Evolutionary conservation across 108 stramenopile genomes (phyloP).

Genomic region (Skeletonema menzelii): DNA sequence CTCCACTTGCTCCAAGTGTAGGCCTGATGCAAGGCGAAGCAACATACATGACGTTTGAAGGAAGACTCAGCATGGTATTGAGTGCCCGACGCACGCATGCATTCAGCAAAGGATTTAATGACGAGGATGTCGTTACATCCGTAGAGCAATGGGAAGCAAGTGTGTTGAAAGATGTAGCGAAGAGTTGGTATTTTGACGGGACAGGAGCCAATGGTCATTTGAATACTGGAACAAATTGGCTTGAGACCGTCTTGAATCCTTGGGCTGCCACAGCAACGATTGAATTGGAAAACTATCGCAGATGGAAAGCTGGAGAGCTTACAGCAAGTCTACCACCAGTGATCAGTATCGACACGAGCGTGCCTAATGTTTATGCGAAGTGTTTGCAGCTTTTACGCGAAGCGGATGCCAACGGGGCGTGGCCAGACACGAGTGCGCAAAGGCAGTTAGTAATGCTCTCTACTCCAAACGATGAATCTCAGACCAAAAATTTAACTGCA

Average conservation of each 20-base stretch:
- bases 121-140: slow-evolving; percentile 34
- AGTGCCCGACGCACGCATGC: slow-evolving; percentile 53
- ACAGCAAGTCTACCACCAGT: slow-evolving; percentile 22
- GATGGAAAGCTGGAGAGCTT: slow-evolving; percentile 54
- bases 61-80: slow-evolving; percentile 60
- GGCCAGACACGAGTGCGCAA: slow-evolving; percentile 79
- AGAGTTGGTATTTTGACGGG: slow-evolving; percentile 57
- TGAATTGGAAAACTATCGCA: slow-evolving; percentile 67
- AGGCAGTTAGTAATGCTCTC: slow-evolving; percentile 83
- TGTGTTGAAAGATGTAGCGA: slow-evolving; percentile 50
- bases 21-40: slow-evolving; percentile 66
- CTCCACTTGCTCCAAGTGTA: slow-evolving; percentile 58
- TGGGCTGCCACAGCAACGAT: no score
- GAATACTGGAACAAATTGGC: slow-evolving; percentile 55
- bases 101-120: slow-evolving; percentile 67
- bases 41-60: slow-evolving; percentile 69
- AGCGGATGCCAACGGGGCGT: slow-evolving; percentile 60
- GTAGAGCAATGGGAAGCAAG: slow-evolving; percentile 61
- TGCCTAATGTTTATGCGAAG: slow-evolving; percentile 59
- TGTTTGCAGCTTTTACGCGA: slow-evolving; percentile 61
- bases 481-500: slow-evolving; percentile 42
- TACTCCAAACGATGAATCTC: slow-evolving; percentile 36
- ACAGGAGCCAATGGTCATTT: slow-evolving; percentile 53
- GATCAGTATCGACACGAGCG: slow-evolving; percentile 46
- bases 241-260: slow-evolving; percentile 55